Evolutionary conservation across 2,329 filamentous ascomycete genomes (phyloP), one percentile per base, ranked within the genome.

Genomic region (Aspergillus nomiae): DNA sequence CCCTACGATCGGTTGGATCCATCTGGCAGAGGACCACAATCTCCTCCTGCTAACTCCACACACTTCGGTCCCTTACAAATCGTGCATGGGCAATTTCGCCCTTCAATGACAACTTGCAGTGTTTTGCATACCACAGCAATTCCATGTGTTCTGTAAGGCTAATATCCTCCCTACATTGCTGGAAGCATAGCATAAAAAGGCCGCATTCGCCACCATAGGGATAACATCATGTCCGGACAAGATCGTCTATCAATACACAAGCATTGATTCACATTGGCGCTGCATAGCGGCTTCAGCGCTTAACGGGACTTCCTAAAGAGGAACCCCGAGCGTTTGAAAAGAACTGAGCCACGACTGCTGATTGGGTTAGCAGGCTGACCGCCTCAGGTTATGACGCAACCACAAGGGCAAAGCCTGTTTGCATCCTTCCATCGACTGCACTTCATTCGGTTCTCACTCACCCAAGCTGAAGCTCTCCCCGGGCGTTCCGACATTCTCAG

Each of bases 361-460:
- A 24, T 60, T 60, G 59, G 59, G 10, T 24, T 19, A 16, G 9
- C 26, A 10, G 21, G 2, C 50, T 24, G 50, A 54, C 50, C 50
- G 50, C 50, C 51, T 43, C 21, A 14, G 32, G 8, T 21, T 32
- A 41, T 61, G 59, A 61, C 53, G 59, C 45, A 61, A 61, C 16
- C 32, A 51, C 21, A 19, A 48, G 34, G 45, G 38, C 54, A 48
- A 56, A 57, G 56, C 59, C 59, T 55, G 59, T 61, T 61, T 57
- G 45, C 59, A 57, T 61, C 14, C 34, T 51, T 26, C 14, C 14
- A 46, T 46, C n/a, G 10, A 10, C 32, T 34, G 32, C 32, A 34
- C 34, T 41, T n/a, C 16, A 41, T 41, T 41, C 36, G 19, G 19
- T 28, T 28, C 26, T 28, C 26, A 28, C 36, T 19, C 34, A 36